These are phyloP conservation scores for Bruguiera parviflora DNA, from an alignment of 345 rosid genomes.

Conservation along the genomic window DNA sequence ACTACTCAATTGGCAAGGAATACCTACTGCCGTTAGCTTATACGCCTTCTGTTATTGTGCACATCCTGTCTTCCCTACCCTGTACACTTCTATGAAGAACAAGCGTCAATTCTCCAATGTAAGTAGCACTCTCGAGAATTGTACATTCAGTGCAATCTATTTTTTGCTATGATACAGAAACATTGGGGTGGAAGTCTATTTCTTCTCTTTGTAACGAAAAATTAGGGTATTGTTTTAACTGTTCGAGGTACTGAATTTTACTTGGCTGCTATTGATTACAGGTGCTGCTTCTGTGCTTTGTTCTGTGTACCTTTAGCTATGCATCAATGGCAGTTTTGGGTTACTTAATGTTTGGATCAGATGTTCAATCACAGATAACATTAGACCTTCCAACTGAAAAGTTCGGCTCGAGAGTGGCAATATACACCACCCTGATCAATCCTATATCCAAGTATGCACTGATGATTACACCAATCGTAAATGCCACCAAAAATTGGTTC, in stretches of 20 bases:
- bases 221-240: background rate
- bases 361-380: constrained; percentile 28
- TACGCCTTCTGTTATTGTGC: constrained; percentile 91
- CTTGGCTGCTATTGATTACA: constrained; percentile 6
- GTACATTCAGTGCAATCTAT: background rate
- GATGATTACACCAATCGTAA: constrained; percentile 22
- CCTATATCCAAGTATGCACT: constrained; percentile 28
- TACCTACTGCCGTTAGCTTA: constrained; percentile 74
- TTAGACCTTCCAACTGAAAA: constrained; percentile 21
- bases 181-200: background rate
- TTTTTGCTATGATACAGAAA: background rate
- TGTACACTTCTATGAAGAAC: constrained; percentile 74
- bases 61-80: constrained; percentile 84
- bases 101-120: constrained; percentile 76
- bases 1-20: constrained; percentile 46
- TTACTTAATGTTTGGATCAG: constrained; percentile 24
- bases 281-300: constrained; percentile 26
- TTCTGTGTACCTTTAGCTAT: constrained; percentile 15
- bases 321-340: constrained; percentile 30
- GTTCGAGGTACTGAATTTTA: background rate
- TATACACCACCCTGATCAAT: constrained; percentile 22
- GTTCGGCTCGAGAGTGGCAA: constrained; percentile 22
- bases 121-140: constrained; percentile 24
- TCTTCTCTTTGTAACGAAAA: background rate
- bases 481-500: constrained; percentile 15